phyloP scores from a whole-genome alignment of 164 flowering plant species.

The Nelumbo lutea region DNA sequence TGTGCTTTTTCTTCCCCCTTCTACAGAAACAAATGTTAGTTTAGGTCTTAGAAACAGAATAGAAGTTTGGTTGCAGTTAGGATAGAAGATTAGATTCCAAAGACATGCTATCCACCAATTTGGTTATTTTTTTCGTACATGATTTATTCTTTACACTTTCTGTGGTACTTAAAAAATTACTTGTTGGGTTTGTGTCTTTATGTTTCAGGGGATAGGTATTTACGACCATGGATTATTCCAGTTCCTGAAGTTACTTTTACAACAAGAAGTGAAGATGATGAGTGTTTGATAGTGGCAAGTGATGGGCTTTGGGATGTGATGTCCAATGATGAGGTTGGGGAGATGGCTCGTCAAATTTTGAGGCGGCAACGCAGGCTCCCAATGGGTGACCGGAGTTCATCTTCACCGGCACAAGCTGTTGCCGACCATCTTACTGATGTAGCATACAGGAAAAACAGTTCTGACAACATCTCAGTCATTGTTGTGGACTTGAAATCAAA shows the following conservation, averaged over 20 bases:
- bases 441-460: slow-evolving; percentile 51
- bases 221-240: slow-evolving; percentile 64
- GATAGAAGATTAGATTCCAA: background rate
- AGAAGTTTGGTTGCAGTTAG: background rate
- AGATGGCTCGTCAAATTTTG: slow-evolving; percentile 44
- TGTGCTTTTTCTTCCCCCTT: no score
- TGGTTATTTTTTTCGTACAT: background rate
- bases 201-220: slow-evolving; percentile 52
- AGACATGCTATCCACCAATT: background rate
- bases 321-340: slow-evolving; percentile 61
- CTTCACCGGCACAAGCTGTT: slow-evolving; percentile 44
- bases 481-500: slow-evolving; percentile 59
- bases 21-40: no score
- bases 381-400: slow-evolving; percentile 16
- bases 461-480: slow-evolving; percentile 56
- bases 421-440: slow-evolving; percentile 59
- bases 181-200: background rate
- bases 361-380: slow-evolving; percentile 35
- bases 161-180: background rate
- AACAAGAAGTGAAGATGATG: slow-evolving; percentile 57
- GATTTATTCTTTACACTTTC: background rate
- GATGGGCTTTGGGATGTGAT: slow-evolving; percentile 81
- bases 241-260: slow-evolving; percentile 60
- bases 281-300: slow-evolving; percentile 64
- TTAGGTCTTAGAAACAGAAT: no score